A percentile compares a stretch with the other conserved stretches of the same genome.
These are phyloP conservation scores for Pouteria campechiana DNA, from an alignment of 179 eudicot genomes.

Conservation along the genomic window DNA sequence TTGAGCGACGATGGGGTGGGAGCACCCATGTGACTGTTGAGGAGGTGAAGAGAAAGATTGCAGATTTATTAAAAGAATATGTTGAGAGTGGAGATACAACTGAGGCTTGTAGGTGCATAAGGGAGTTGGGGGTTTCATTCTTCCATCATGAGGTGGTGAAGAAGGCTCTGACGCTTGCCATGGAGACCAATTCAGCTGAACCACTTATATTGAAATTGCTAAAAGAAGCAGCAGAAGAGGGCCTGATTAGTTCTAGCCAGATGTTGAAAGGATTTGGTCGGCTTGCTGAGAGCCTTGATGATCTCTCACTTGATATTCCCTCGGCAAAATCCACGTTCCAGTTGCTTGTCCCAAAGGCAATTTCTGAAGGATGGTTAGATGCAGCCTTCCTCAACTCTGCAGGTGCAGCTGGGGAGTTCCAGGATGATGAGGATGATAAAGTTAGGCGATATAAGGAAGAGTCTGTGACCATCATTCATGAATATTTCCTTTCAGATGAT, in stretches of 20 bases:
- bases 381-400: constrained; percentile 31
- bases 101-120: constrained; percentile 85
- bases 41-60: constrained; percentile 83
- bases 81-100: constrained; percentile 70
- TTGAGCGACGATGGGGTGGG: constrained; percentile 93
- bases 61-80: constrained; percentile 71
- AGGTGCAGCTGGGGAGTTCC: constrained; percentile 28
- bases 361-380: constrained; percentile 94
- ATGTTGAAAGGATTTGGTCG: constrained; percentile 83
- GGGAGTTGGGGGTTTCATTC: constrained; percentile 83
- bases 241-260: constrained; percentile 86
- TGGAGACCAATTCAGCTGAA: constrained; percentile 69
- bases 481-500: constrained; percentile 90
- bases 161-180: constrained; percentile 72
- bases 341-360: constrained; percentile 52
- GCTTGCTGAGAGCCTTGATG: constrained; percentile 87
- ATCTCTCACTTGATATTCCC: constrained; percentile 85
- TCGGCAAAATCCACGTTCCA: constrained; percentile 53
- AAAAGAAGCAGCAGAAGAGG: constrained; percentile 84
- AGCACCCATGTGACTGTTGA: constrained; percentile 78
- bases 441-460: constrained; percentile 67
- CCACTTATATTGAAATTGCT: constrained; percentile 54
- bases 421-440: constrained; percentile 39
- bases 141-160: constrained; percentile 96
- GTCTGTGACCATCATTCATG: constrained; percentile 73